Base-by-base conservation (phyloP, 2,329 filamentous ascomycete genomes). In the Metarhizium album region DNA sequence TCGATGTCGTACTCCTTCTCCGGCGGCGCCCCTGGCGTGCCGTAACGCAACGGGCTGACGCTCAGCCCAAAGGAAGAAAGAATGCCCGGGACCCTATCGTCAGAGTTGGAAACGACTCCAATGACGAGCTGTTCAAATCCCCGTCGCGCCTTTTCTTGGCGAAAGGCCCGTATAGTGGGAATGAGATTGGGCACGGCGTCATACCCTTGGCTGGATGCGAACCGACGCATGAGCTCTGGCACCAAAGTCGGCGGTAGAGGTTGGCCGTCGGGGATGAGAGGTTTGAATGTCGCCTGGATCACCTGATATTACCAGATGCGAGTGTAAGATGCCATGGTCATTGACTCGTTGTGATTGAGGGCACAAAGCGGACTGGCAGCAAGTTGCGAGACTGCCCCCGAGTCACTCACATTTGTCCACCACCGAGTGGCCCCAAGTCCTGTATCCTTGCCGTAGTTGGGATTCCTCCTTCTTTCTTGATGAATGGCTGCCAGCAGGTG, bases 101-200 rank as follows among this genome's bases (percentile, higher is more conserved):
- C 81, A 0, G 80, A 83, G 59, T 84, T 84, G 11, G 79, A 80
- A 47, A 84, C 71, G 5, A 84, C 68, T 24, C 80, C 80, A 4
- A 81, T 65, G 2, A 79, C 64, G 4, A 74, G 67, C 13, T 60
- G 62, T 14, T 65, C 57, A 58, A 70, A 72, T 8, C 29, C 38
- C 5, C 48, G 43, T 6, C 35, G 37, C 2, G 53, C 18, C 8
- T 49, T 55, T 38, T 49, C 50, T 5, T 58, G 51, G 8, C 67
- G 65, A 4, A 82, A 54, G 16, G 60, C 61, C 18, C 62, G 52
- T 23, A 83, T 69, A 11, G 76, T 67, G 1, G 67, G 63, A 2
- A 69, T 54, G 3, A 78, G 70, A 45, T 75, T 70, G 0, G 68
- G 59, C 52, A 73, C 74, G 18, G 78, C 60, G 0, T 57, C 56